Conservation (phyloP, 202 grass and related monocot species). For the Elaeis oleifera region DNA sequence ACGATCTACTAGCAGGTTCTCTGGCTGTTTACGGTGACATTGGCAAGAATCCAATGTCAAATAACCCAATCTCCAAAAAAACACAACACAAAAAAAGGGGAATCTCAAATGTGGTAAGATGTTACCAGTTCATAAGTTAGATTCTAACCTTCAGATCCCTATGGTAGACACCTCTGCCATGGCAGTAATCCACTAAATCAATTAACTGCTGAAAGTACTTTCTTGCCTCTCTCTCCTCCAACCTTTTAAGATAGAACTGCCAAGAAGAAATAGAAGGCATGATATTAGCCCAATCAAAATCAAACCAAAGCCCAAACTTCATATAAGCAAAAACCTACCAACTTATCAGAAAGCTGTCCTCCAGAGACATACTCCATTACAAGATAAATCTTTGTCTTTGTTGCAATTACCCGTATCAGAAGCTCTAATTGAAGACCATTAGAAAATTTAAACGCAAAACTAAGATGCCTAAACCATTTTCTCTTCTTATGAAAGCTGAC, state of each 20-base stretch:
- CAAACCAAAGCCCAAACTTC: too few relatives aligned
- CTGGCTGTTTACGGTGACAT: slow-evolving; percentile 37
- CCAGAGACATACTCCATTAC: slow-evolving; percentile 69
- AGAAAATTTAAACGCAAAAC: too few relatives aligned
- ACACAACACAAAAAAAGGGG: too few relatives aligned
- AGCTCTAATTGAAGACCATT: too few relatives aligned
- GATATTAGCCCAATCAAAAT: not conserved
- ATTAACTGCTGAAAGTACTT: slow-evolving; percentile 81
- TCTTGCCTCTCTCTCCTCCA: slow-evolving; percentile 46
- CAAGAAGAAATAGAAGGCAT: slow-evolving; percentile 14
- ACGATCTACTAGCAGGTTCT: slow-evolving; percentile 61
- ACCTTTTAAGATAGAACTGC: slow-evolving; percentile 42
- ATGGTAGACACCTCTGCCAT: slow-evolving; percentile 53
- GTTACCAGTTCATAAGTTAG: too few relatives aligned
- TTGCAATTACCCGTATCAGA: slow-evolving; percentile 44
- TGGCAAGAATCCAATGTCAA: slow-evolving; percentile 15
- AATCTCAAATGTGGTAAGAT: too few relatives aligned
- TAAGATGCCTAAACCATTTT: too few relatives aligned
- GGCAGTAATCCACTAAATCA: slow-evolving; percentile 70
- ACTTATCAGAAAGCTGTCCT: slow-evolving; percentile 59
- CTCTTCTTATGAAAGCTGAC: slow-evolving; percentile 17
- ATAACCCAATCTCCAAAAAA: not conserved
- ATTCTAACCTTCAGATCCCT: slow-evolving; percentile 57
- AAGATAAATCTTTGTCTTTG: slow-evolving; percentile 56
- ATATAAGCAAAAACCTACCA: slow-evolving; percentile 30